A percentile compares a stretch with the other conserved stretches of the same genome.
Evolutionary conservation across 768 basidiomycete genomes (phyloP).

Genomic region (Boletus subparvulus): DNA sequence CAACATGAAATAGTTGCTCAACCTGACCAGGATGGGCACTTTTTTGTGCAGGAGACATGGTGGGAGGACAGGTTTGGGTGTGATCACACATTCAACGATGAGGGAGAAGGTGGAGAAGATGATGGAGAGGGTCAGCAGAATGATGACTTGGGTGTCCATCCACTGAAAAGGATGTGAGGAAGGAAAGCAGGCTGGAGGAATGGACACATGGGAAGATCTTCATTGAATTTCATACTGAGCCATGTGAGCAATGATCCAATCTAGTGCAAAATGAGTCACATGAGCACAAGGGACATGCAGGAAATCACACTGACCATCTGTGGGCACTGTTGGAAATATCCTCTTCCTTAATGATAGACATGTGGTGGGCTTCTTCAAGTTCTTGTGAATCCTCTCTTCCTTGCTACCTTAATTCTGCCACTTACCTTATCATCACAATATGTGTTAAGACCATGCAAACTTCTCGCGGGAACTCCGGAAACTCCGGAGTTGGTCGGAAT

Average conservation of each 20-base stretch:
- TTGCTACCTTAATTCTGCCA: too few relatives aligned
- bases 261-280: constrained; percentile 22
- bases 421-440: too few relatives aligned
- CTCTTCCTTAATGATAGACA: too few relatives aligned
- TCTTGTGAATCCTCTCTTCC: too few relatives aligned
- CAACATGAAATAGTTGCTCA: constrained; percentile 71
- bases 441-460: too few relatives aligned
- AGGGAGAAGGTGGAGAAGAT: constrained; percentile 55
- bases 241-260: constrained; percentile 65
- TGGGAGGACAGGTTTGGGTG: constrained; percentile 69
- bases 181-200: too few relatives aligned
- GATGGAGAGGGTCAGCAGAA: constrained; percentile 43
- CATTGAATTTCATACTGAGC: constrained; percentile 69
- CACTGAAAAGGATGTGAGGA: constrained; percentile 40
- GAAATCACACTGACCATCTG: constrained; percentile 40
- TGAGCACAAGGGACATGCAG: not conserved
- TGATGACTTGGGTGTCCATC: constrained; percentile 51
- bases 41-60: constrained; percentile 61
- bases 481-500: too few relatives aligned
- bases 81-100: constrained; percentile 56
- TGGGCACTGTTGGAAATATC: too few relatives aligned
- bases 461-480: too few relatives aligned
- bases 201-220: constrained; percentile 52
- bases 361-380: too few relatives aligned
- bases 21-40: constrained; percentile 68